phyloP scores from a whole-genome alignment of 2,329 filamentous ascomycete genomes.

The Ophiocordyceps camponoti-saundersi region DNA sequence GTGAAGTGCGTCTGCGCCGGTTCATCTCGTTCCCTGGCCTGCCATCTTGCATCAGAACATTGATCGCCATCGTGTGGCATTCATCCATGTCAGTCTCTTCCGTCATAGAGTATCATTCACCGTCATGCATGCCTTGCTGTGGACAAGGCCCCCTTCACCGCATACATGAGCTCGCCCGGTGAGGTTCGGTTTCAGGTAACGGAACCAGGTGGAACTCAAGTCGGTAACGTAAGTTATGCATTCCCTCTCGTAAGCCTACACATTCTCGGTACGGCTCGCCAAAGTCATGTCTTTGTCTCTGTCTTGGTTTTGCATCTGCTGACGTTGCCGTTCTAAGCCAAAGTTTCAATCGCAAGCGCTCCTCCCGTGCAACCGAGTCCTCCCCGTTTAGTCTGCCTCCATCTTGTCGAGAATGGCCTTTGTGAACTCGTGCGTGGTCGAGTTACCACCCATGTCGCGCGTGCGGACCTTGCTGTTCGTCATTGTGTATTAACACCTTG shows the following conservation, averaged over 20 bases:
- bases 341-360: too few relatives aligned
- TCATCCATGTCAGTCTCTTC: too few relatives aligned
- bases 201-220: too few relatives aligned
- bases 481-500: neutral
- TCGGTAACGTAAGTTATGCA: neutral
- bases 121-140: too few relatives aligned
- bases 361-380: neutral
- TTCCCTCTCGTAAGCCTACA: neutral
- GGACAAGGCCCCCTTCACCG: too few relatives aligned
- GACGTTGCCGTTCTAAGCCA: neutral
- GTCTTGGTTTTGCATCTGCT: neutral
- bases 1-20: too few relatives aligned
- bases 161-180: too few relatives aligned
- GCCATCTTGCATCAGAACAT: too few relatives aligned
- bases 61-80: too few relatives aligned
- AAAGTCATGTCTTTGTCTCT: neutral
- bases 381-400: constrained; percentile 49
- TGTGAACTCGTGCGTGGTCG: constrained; percentile 89
- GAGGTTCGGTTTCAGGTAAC: neutral
- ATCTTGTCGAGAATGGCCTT: constrained; percentile 88
- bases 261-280: neutral
- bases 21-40: too few relatives aligned
- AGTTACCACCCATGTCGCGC: constrained; percentile 85
- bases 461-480: constrained; percentile 60
- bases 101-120: too few relatives aligned